These are phyloP conservation scores for Trametes villosa DNA, from an alignment of 768 basidiomycete species.

Conservation along the genomic window DNA sequence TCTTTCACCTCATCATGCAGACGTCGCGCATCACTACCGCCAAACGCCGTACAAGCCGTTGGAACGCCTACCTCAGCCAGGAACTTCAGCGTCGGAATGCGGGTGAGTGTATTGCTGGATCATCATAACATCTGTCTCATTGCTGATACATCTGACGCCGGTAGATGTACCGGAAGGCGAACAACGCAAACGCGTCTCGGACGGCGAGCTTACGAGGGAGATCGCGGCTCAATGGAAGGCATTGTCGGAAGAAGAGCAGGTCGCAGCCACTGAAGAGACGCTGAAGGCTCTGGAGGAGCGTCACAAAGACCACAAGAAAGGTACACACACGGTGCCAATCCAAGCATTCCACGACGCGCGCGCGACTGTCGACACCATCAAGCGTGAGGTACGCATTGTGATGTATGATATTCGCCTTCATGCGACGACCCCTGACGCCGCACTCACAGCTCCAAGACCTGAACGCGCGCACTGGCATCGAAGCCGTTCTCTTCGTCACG, in stretches of 20 bases:
- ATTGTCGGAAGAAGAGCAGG: neutral
- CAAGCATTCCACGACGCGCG: conserved; percentile 12
- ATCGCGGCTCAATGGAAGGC: neutral
- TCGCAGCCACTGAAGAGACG: neutral
- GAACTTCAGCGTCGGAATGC: neutral
- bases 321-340: neutral
- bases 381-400: neutral
- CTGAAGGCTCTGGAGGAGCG: neutral
- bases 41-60: neutral
- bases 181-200: neutral
- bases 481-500: neutral
- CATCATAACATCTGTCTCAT: no score
- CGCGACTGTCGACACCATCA: neutral
- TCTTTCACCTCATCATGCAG: conserved; percentile 1
- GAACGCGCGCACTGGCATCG: neutral
- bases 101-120: neutral
- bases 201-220: neutral
- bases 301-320: neutral
- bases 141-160: no score
- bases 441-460: neutral
- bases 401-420: neutral
- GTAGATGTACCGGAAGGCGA: neutral
- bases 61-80: conserved; percentile 11
- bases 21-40: neutral
- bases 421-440: neutral